Evolutionary conservation across 768 basidiomycete genomes (phyloP).

Genomic region (Amanita subjunquillea): DNA sequence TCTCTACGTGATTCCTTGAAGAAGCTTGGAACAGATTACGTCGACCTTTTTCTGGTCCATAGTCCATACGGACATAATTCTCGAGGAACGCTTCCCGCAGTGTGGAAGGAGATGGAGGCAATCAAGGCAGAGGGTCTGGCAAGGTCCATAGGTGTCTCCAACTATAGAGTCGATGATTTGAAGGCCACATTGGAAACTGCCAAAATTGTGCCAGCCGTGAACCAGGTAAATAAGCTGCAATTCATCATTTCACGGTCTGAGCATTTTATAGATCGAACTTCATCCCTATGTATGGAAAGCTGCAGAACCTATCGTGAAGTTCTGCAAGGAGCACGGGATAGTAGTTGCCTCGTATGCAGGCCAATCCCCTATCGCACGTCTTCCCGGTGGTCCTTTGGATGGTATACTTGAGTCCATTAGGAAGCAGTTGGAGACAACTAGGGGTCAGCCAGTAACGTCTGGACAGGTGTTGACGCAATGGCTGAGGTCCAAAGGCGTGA

Average conservation of each 20-base stretch:
- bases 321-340: conserved; percentile 46
- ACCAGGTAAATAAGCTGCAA: conserved; percentile 37
- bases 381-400: conserved; percentile 49
- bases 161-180: conserved; percentile 48
- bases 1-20: conserved; percentile 42
- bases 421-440: conserved; percentile 33
- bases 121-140: conserved; percentile 34
- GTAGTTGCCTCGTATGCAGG: conserved; percentile 61
- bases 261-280: conserved; percentile 41
- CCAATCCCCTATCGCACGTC: conserved; percentile 31
- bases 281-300: conserved; percentile 65
- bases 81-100: conserved; percentile 32
- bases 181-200: conserved; percentile 40
- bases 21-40: conserved; percentile 40
- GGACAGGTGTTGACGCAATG: conserved; percentile 64
- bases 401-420: conserved; percentile 40
- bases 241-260: not conserved
- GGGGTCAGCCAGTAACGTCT: conserved; percentile 31
- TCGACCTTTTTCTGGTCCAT: conserved; percentile 62
- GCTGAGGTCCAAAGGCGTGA: conserved; percentile 51
- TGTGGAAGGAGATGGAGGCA: conserved; percentile 56
- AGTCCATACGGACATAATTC: conserved; percentile 23
- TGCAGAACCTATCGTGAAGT: conserved; percentile 44
- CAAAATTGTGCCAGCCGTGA: conserved; percentile 51
- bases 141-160: conserved; percentile 61